phyloP scores from a whole-genome alignment of 352 stramenopile species.

The Pythium brassicae region DNA sequence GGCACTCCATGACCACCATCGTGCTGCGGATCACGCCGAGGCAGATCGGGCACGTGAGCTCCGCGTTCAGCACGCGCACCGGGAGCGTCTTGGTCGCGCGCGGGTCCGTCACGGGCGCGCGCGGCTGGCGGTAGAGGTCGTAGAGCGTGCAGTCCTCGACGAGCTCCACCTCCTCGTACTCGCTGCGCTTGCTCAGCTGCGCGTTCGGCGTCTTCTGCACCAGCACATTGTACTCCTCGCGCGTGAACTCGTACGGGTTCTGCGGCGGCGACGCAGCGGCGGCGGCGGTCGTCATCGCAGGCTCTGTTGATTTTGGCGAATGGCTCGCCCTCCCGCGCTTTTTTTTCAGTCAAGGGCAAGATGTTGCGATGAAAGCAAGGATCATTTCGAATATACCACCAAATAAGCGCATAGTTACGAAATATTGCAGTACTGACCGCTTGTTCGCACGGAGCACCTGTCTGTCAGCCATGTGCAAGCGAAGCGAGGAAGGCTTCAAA shows the following conservation, averaged over 20 bases:
- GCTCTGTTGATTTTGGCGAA: too few species aligned
- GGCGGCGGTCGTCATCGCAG: background rate
- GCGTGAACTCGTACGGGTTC: slow-evolving; percentile 71
- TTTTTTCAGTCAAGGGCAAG: too few species aligned
- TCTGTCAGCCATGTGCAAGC: too few species aligned
- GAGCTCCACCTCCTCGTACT: slow-evolving; percentile 86
- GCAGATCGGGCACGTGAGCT: slow-evolving; percentile 88
- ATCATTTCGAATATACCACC: too few species aligned
- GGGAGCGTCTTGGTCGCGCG: slow-evolving; percentile 53
- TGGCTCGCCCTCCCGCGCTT: too few species aligned
- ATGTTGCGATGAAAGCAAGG: too few species aligned
- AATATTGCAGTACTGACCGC: too few species aligned
- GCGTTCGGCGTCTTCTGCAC: slow-evolving; percentile 34
- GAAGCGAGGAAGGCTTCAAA: too few species aligned
- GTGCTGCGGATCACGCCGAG: slow-evolving; percentile 81
- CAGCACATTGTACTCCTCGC: slow-evolving; percentile 60
- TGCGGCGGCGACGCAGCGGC: slow-evolving; percentile 14
- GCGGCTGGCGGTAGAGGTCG: slow-evolving; percentile 84
- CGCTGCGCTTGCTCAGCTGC: slow-evolving; percentile 56
- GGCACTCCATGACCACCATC: slow-evolving; percentile 89
- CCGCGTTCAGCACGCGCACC: slow-evolving; percentile 66
- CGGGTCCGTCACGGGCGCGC: slow-evolving; percentile 52
- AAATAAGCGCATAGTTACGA: too few species aligned
- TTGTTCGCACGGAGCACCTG: too few species aligned
- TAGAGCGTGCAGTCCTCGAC: slow-evolving; percentile 88